phyloP scores from a whole-genome alignment of 1,139 yeast genomes.

The Yamadazyma blattariae region DNA sequence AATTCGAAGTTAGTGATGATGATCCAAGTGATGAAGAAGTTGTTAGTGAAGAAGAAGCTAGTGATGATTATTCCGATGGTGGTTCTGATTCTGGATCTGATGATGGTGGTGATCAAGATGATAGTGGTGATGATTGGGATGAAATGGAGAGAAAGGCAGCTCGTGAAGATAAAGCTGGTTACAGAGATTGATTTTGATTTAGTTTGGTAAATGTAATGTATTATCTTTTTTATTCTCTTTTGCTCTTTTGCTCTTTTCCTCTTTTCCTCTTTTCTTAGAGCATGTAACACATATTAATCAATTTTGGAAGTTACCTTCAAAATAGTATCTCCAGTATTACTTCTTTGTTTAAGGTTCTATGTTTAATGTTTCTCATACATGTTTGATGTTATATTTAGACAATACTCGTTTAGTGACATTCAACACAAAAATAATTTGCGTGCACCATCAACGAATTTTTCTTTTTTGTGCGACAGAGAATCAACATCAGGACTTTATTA shows the following conservation, averaged over 20 bases:
- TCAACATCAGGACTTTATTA: no score
- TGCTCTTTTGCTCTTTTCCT: neutral
- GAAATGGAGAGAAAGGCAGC: conserved; percentile 70
- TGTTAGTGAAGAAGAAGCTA: conserved; percentile 54
- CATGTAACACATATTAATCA: no score
- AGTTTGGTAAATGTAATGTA: no score
- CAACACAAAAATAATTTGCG: no score
- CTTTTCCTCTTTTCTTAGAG: no score
- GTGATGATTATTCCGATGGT: conserved; percentile 41
- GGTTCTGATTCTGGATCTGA: conserved; percentile 19
- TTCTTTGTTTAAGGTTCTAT: no score
- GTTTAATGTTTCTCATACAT: no score
- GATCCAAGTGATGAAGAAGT: conserved; percentile 78
- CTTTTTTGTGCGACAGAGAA: conserved; percentile 4
- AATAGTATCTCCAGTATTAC: neutral
- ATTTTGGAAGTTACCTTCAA: no score
- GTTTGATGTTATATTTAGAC: neutral
- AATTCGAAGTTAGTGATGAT: conserved; percentile 59
- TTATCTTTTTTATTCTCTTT: neutral
- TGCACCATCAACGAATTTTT: conserved; percentile 1
- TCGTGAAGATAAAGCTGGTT: conserved; percentile 37
- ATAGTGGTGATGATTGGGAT: conserved; percentile 74
- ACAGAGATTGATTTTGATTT: conserved; percentile 25
- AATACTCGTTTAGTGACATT: neutral
- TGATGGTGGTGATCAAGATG: conserved; percentile 40